These are phyloP conservation scores for Phytophthora rubi DNA, from an alignment of 352 stramenopile genomes.

Conservation along the genomic window DNA sequence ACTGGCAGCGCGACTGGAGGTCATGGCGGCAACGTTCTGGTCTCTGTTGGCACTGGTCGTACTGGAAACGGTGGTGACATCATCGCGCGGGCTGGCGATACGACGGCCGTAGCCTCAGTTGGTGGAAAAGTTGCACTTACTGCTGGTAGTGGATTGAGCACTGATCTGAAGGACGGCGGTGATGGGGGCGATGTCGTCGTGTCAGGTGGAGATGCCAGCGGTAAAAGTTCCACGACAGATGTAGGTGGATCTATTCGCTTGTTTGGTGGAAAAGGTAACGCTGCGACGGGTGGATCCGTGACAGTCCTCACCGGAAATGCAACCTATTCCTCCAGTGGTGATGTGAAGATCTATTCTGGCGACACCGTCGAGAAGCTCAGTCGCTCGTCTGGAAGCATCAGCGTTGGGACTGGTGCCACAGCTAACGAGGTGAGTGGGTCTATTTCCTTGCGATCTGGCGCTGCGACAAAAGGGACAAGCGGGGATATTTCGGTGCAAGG, in stretches of 20 bases:
- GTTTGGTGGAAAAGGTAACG: constrained; percentile 52
- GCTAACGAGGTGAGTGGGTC: constrained; percentile 52
- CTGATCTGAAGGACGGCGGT: constrained; percentile 64
- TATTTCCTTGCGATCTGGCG: constrained; percentile 50
- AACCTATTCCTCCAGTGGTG: constrained; percentile 65
- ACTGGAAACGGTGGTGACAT: constrained; percentile 73
- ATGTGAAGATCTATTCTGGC: constrained; percentile 60
- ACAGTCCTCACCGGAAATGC: constrained; percentile 57
- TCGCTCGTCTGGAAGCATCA: constrained; percentile 54
- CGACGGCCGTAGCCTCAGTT: constrained; percentile 41
- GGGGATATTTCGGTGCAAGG: constrained; percentile 62
- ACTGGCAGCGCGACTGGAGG: constrained; percentile 72
- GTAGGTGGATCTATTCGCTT: constrained; percentile 58
- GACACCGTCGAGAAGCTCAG: constrained; percentile 50
- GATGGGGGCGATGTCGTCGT: constrained; percentile 74
- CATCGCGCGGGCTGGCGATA: constrained; percentile 68
- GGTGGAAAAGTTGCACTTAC: constrained; percentile 58
- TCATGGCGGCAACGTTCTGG: constrained; percentile 68
- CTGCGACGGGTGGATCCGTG: constrained; percentile 62
- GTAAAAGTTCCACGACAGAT: constrained; percentile 48
- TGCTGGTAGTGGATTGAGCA: constrained; percentile 48
- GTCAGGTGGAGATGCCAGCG: constrained; percentile 63
- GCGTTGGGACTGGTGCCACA: constrained; percentile 47
- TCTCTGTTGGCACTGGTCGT: constrained; percentile 63
- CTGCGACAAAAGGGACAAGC: constrained; percentile 50